These are phyloP conservation scores for Chrysochromulina parva DNA, from an alignment of 78 protist genomes.

Conservation along the genomic window DNA sequence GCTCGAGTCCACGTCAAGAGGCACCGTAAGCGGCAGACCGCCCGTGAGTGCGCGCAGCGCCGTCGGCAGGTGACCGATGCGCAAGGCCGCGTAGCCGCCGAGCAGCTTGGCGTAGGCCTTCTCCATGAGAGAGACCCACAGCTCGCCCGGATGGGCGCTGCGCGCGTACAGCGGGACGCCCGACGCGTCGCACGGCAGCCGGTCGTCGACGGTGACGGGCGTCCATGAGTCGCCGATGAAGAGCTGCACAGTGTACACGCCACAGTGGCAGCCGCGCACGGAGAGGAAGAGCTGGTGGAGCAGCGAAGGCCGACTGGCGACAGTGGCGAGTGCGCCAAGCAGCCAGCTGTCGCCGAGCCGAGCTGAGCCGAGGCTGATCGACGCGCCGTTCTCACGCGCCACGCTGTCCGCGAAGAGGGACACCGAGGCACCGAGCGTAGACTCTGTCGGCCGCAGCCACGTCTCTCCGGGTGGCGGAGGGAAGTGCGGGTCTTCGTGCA, in stretches of 20 bases:
- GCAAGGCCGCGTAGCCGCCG: background rate
- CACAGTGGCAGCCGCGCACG: background rate
- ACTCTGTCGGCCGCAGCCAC: too few relatives aligned
- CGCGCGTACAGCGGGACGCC: background rate
- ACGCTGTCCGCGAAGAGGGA: too few relatives aligned
- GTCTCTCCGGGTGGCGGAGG: too few relatives aligned
- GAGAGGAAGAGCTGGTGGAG: background rate
- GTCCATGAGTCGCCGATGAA: background rate
- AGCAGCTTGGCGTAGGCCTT: background rate
- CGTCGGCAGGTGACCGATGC: too few relatives aligned
- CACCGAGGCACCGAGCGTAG: too few relatives aligned
- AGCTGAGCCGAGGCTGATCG: too few relatives aligned
- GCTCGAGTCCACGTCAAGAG: too few relatives aligned
- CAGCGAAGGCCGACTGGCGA: background rate
- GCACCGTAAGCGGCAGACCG: too few relatives aligned
- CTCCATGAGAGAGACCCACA: background rate
- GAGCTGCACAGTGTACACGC: background rate
- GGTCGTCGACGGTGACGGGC: background rate
- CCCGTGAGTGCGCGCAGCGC: too few relatives aligned
- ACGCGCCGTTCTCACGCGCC: too few relatives aligned
- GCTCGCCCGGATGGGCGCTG: background rate
- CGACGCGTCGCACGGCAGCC: background rate
- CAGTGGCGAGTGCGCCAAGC: background rate
- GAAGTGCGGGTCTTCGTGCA: too few relatives aligned
- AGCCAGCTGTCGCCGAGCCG: background rate